Evolutionary conservation across 2,329 filamentous ascomycete species (phyloP).

Genomic region (Botrytis fragariae): DNA sequence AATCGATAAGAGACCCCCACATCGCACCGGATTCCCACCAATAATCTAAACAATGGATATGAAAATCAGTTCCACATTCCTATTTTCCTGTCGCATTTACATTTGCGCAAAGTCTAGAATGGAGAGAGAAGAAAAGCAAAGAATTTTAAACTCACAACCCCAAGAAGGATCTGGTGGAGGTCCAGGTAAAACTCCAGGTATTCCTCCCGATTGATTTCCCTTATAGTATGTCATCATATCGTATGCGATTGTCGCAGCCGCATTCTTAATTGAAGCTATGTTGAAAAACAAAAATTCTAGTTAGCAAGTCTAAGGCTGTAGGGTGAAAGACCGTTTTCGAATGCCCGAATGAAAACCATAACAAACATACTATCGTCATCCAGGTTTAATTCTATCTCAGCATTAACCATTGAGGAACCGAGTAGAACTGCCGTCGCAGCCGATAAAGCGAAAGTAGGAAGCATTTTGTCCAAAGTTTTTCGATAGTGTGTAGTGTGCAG

Average conservation of each 20-base stretch:
- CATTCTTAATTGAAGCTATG: slow-evolving; percentile 40
- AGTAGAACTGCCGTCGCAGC: slow-evolving; percentile 30
- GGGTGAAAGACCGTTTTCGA: background rate
- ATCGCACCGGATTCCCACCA: slow-evolving; percentile 63
- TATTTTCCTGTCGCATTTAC: background rate
- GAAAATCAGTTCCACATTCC: background rate
- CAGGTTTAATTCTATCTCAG: slow-evolving; percentile 35
- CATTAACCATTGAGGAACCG: slow-evolving; percentile 37
- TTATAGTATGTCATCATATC: slow-evolving; percentile 45
- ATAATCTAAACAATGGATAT: slow-evolving; percentile 42
- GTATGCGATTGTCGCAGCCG: slow-evolving; percentile 37
- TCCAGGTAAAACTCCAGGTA: slow-evolving; percentile 50
- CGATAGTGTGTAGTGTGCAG: background rate
- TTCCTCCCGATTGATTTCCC: slow-evolving; percentile 41
- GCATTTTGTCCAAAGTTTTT: slow-evolving; percentile 24
- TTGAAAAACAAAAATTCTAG: slow-evolving; percentile 35
- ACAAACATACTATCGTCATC: slow-evolving; percentile 30
- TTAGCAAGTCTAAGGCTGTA: slow-evolving; percentile 27
- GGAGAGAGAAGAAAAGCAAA: background rate
- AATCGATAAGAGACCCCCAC: slow-evolving; percentile 59
- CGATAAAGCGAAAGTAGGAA: slow-evolving; percentile 29
- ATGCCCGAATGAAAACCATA: too few relatives aligned
- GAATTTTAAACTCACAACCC: slow-evolving; percentile 34
- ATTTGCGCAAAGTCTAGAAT: slow-evolving; percentile 18
- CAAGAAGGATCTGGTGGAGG: slow-evolving; percentile 41